Base-by-base conservation (phyloP, 805 yeast species). In the Teunomyces cretensis region DNA sequence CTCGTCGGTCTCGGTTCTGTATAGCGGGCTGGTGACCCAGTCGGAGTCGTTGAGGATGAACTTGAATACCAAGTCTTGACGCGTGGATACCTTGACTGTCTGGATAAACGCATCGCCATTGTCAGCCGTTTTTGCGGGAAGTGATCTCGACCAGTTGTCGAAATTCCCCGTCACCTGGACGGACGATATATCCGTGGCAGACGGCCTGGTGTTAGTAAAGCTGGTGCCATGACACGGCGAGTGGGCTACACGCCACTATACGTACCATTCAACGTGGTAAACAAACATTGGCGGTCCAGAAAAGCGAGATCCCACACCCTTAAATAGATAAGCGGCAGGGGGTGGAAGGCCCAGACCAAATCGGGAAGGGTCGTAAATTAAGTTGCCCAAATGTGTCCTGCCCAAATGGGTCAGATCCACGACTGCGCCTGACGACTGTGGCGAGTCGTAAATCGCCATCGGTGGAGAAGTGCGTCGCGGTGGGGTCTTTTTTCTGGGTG, bases 121-220 rank as follows among this genome's bases (percentile, higher is more conserved):
- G 3, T 16, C 12, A 28, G 55, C 51, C 3, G 59, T 55, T n/a
- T 39, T 48, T 8, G 55, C 55, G 4, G 49, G 50, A 7, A 42
- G 33, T 13, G 57, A 45, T 43, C 56, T 54, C 9, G 64, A 45
- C 77, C 77, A 72, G 44, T 64, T 52, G 49, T 71, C 75, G 51
- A 72, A 72, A 50, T 55, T 62, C 5, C 77, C 77, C 1, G 76
- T 70, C 16, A 71, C 64, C 24, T 61, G 62, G 19, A 71, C 64
- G 7, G 65, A 53, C 6, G 35, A 27, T 6, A 33, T 17, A 33
- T 33, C 36, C 26, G n/a, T 16, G 13, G 36, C 11, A 33, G 13
- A 15, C 22, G 36, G 36, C 36, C 36, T 35, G 30, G 30, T 26
- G 41, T 16, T 9, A 30, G 19, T 11, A 17, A n/a, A n/a, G n/a